Base-by-base conservation (phyloP, 495 filamentous ascomycete species). In the Penicilliopsis zonata region DNA sequence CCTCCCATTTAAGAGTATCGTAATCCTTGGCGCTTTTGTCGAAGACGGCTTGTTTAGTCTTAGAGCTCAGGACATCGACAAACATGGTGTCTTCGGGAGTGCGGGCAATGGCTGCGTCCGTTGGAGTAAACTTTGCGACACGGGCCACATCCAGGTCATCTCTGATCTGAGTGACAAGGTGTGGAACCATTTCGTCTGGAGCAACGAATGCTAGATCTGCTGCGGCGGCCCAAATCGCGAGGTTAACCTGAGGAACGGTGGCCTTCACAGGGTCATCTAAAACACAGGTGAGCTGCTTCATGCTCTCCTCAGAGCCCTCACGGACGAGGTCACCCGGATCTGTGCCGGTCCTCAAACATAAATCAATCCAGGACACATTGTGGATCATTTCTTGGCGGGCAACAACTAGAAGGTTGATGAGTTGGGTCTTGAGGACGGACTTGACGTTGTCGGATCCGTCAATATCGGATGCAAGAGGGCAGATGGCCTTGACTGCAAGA, bases 1-100 rank as follows among this genome's bases (percentile, higher is more conserved):
- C 77, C 53, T 98, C 90, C 90, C 90, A 98, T 57, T 94, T 95
- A 30, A 94, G 48, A 1, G 83, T 94, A 44, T 96, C 82, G 39
- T 94, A 93, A 50, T 96, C 90, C 51, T 83, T 94, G 13, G 65
- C 75, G 42, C 80, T 94, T 54, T 83, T 94, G 45, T 82, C 72
- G 5, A 81, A 70, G 9, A 72, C 46, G n/a, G 65, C 63, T 28
- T 63, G 67, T 42, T 77, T 74, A 2, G 63, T 59, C 50, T 88
- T 88, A 44, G 76, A 81, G 18, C 78, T 81, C 3, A 98, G 65
- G 4, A 95, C 84, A 53, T 98, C 88, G 16, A 98, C 67, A 42
- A 92, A 96, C 4, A 76, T 67, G 0, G 80, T 84, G 2, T 86
- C 90, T 52, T 86, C 84, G 2, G 82, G 79, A 2, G 86, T 94